Percentiles rank a stretch among this genome's conserved stretches.
Evolutionary conservation across 2,329 filamentous ascomycete species (phyloP).

Genomic region (Neoscytalidium dimidiatum): DNA sequence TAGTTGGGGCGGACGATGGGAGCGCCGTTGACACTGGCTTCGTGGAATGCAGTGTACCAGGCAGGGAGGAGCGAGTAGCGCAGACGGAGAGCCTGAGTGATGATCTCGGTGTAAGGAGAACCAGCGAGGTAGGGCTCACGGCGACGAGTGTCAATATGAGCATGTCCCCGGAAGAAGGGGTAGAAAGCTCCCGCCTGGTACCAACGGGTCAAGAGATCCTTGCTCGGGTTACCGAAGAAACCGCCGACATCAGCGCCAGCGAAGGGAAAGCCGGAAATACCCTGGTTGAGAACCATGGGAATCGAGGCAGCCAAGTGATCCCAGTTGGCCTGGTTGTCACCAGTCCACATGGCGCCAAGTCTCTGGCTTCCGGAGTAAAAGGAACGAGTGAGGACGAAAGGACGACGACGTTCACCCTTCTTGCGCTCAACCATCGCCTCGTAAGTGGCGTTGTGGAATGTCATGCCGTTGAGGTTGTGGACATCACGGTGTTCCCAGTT

Average conservation of each 20-base stretch:
- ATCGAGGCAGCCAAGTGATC: conserved; percentile 84
- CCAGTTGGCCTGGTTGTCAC: conserved; percentile 95
- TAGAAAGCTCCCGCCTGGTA: conserved; percentile 97
- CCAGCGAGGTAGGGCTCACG: conserved; percentile 89
- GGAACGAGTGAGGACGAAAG: conserved; percentile 89
- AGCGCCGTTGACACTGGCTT: conserved; percentile 77
- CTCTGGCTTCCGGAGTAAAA: conserved; percentile 93
- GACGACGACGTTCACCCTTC: conserved; percentile 80
- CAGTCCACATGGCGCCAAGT: conserved; percentile 95
- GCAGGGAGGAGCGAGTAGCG: conserved; percentile 87
- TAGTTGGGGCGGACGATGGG: conserved; percentile 92
- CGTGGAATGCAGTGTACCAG: conserved; percentile 97
- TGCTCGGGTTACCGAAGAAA: conserved; percentile 96
- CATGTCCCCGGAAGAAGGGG: conserved; percentile 96
- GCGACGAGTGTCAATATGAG: conserved; percentile 92
- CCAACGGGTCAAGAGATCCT: conserved; percentile 90
- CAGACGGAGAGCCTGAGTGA: conserved; percentile 82
- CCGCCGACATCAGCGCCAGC: conserved; percentile 94
- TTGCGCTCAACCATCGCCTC: conserved; percentile 81
- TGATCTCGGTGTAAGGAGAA: conserved; percentile 82
- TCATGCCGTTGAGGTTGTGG: conserved; percentile 94
- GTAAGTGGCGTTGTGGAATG: conserved; percentile 92
- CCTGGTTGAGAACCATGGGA: conserved; percentile 91
- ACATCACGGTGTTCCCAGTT: conserved; percentile 97
- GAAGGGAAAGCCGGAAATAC: conserved; percentile 91